Conservation (phyloP, 1,284 basidiomycete species). For the Tilletia setariae region DNA sequence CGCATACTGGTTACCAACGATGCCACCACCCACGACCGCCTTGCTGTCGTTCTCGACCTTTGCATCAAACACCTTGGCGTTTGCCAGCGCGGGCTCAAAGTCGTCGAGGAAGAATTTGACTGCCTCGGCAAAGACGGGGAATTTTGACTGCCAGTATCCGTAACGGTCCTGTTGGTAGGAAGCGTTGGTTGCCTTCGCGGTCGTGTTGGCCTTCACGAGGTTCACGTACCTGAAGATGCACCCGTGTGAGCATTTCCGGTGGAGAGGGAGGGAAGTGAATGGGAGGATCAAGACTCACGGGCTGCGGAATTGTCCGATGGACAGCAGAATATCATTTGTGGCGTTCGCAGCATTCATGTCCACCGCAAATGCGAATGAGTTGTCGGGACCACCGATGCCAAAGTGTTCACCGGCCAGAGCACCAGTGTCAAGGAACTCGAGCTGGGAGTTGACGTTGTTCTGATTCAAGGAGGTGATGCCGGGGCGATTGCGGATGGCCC, state of each 20-base stretch:
- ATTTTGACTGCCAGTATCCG: conserved; percentile 49
- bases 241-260: too few species aligned
- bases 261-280: not conserved
- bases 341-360: conserved; percentile 42
- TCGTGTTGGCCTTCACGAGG: conserved; percentile 31
- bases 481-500: conserved; percentile 38
- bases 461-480: conserved; percentile 43
- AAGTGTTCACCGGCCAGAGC: conserved; percentile 40
- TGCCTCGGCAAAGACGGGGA: conserved; percentile 52
- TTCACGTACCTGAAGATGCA: conserved; percentile 32
- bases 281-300: conserved; percentile 20
- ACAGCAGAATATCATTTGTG: conserved; percentile 40
- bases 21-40: conserved; percentile 41
- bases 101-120: conserved; percentile 60
- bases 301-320: conserved; percentile 42
- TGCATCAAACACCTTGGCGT: conserved; percentile 54
- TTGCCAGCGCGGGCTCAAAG: conserved; percentile 64
- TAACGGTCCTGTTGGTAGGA: conserved; percentile 46
- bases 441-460: conserved; percentile 46
- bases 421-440: conserved; percentile 42
- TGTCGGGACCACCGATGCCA: conserved; percentile 41
- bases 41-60: conserved; percentile 45
- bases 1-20: conserved; percentile 42
- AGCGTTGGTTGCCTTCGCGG: conserved; percentile 2
- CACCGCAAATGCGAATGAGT: conserved; percentile 46